These are phyloP conservation scores for Dryadomyces quercus-mongolicae DNA, from an alignment of 2,329 filamentous ascomycete genomes.

Conservation along the genomic window DNA sequence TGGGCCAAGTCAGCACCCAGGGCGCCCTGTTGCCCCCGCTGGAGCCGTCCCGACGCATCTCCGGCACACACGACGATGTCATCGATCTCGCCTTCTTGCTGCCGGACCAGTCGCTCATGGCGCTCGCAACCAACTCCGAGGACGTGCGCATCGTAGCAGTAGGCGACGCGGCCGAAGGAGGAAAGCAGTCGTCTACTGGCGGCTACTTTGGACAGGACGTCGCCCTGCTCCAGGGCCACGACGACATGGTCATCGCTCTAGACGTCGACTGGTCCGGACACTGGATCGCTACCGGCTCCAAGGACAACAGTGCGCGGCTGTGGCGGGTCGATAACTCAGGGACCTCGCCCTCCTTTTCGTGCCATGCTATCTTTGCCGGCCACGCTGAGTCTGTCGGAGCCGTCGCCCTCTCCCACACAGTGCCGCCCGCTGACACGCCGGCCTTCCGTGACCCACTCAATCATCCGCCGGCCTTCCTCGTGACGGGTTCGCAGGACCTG, in stretches of 20 bases:
- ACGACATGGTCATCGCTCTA: slow-evolving; percentile 90
- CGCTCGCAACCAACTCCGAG: slow-evolving; percentile 89
- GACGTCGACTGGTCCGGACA: slow-evolving; percentile 95
- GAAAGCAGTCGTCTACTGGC: slow-evolving; percentile 10
- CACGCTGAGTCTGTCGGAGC: slow-evolving; percentile 92
- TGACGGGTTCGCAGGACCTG: slow-evolving; percentile 91
- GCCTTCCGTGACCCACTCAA: slow-evolving; percentile 62
- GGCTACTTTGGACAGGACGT: slow-evolving; percentile 84
- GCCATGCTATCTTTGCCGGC: slow-evolving; percentile 56
- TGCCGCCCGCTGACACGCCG: slow-evolving; percentile 55
- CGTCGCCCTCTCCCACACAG: slow-evolving; percentile 63
- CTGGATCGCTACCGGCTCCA: slow-evolving; percentile 92
- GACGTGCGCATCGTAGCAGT: slow-evolving; percentile 73
- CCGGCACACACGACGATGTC: slow-evolving; percentile 93
- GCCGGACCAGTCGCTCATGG: slow-evolving; percentile 67
- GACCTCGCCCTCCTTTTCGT: slow-evolving; percentile 18
- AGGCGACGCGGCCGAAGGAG: neutral
- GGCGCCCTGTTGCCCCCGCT: slow-evolving; percentile 20
- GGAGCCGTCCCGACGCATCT: slow-evolving; percentile 63
- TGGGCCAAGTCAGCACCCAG: slow-evolving; percentile 7
- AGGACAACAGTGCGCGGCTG: slow-evolving; percentile 86
- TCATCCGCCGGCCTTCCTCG: slow-evolving; percentile 69
- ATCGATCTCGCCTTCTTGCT: slow-evolving; percentile 87
- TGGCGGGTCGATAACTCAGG: slow-evolving; percentile 57
- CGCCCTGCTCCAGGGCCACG: slow-evolving; percentile 74